These are phyloP conservation scores for Colletotrichum shisoi DNA, from an alignment of 2,329 filamentous ascomycete genomes.

Conservation along the genomic window DNA sequence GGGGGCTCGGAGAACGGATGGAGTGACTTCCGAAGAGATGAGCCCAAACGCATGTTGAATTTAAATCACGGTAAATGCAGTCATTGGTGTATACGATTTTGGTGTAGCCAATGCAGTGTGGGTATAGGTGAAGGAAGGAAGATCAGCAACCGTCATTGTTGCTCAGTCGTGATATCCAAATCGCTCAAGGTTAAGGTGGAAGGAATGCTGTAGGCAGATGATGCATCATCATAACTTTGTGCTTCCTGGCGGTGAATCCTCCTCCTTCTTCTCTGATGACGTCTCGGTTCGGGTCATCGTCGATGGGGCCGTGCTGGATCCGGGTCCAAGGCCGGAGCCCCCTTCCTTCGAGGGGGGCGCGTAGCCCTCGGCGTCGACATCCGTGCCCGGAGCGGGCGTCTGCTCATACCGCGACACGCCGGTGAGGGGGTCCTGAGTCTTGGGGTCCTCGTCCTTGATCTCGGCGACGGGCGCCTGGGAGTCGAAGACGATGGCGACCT, in stretches of 20 bases:
- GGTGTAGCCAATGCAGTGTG: constrained; percentile 10
- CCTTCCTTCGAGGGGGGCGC: neutral
- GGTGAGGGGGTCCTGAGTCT: constrained; percentile 2
- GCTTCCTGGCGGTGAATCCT: constrained; percentile 5
- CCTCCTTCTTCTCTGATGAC: neutral
- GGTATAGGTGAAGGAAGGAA: constrained; percentile 28
- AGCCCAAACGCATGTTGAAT: no score
- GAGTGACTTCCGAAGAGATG: no score
- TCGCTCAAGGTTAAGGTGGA: neutral
- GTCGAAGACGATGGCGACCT: constrained; percentile 32
- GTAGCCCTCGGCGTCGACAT: neutral
- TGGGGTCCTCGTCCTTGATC: constrained; percentile 9
- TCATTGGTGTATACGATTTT: neutral
- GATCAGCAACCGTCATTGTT: constrained; percentile 18
- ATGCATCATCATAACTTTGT: constrained; percentile 19
- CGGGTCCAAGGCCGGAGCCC: no score
- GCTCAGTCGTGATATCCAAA: neutral
- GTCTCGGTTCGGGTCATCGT: constrained; percentile 8
- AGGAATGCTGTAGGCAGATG: neutral
- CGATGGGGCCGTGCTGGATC: neutral
- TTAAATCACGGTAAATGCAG: neutral
- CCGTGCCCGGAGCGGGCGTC: neutral
- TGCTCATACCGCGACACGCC: constrained; percentile 23
- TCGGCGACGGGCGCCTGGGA: constrained; percentile 19
- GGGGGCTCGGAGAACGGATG: no score